Evolutionary conservation across 2,329 filamentous ascomycete genomes (phyloP).

Genomic region (Chrysosporium queenslandicum): DNA sequence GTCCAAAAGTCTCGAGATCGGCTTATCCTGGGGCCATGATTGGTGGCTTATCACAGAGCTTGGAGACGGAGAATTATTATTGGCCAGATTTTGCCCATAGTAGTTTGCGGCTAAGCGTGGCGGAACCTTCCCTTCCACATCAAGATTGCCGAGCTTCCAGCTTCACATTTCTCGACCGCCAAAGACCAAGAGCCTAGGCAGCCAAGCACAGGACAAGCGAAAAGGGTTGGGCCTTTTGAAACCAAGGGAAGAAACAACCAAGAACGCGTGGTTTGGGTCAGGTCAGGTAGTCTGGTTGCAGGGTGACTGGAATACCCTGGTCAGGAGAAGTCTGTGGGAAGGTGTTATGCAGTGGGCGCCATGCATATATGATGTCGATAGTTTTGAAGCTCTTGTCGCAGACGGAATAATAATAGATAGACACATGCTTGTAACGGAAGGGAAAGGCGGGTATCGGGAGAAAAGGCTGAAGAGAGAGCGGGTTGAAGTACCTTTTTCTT

Average conservation of each 20-base stretch:
- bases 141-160: slow-evolving; percentile 4
- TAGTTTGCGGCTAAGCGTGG: too few species aligned
- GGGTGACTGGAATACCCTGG: not conserved
- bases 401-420: too few species aligned
- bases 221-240: too few species aligned
- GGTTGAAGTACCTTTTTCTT: not conserved
- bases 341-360: too few species aligned
- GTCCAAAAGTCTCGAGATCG: too few species aligned
- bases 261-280: too few species aligned
- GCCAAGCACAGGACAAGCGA: not conserved
- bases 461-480: not conserved
- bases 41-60: not conserved
- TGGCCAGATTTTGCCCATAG: not conserved
- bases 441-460: too few species aligned
- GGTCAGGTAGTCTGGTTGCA: too few species aligned
- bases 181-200: not conserved
- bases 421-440: too few species aligned
- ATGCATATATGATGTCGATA: too few species aligned
- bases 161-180: not conserved
- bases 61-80: not conserved
- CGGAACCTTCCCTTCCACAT: not conserved
- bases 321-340: not conserved
- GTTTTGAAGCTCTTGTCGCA: too few species aligned
- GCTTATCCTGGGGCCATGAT: not conserved
- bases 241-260: not conserved